phyloP scores from a whole-genome alignment of 2,329 filamentous ascomycete species.

The Akanthomyces lecanii region DNA sequence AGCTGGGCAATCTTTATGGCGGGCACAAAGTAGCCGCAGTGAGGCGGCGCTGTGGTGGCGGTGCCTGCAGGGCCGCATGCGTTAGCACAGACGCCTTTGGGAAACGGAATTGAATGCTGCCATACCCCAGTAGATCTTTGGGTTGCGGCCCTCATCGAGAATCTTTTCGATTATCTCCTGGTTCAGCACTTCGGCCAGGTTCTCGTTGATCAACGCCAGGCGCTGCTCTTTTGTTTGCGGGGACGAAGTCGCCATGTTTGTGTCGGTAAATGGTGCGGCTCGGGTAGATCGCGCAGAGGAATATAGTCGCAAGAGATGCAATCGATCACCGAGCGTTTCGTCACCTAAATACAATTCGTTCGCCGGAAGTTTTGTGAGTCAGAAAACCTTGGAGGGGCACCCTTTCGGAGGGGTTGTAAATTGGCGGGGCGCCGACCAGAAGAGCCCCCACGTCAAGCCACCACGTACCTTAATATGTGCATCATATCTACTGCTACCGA shows the following conservation, averaged over 20 bases:
- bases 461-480: not conserved
- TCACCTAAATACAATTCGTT: not conserved
- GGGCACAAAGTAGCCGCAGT: constrained; percentile 85
- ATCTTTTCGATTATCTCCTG: constrained; percentile 77
- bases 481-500: not conserved
- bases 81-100: not conserved
- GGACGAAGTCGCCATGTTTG: constrained; percentile 19
- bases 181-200: constrained; percentile 78
- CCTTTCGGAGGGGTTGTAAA: constrained; percentile 6
- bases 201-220: constrained; percentile 71
- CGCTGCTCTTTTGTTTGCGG: constrained; percentile 52
- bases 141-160: constrained; percentile 63
- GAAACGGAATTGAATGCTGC: not conserved
- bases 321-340: not conserved
- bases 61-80: constrained; percentile 46
- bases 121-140: constrained; percentile 80
- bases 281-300: not conserved
- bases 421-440: constrained; percentile 3
- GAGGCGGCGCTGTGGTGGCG: constrained; percentile 80
- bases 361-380: constrained; percentile 7
- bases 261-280: not conserved
- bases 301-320: not conserved
- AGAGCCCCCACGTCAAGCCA: constrained; percentile 6
- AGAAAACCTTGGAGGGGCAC: constrained; percentile 11
- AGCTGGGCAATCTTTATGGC: constrained; percentile 88